phyloP scores from a whole-genome alignment of 371 early-diverging fungal species.

The Circinella umbellata region DNA sequence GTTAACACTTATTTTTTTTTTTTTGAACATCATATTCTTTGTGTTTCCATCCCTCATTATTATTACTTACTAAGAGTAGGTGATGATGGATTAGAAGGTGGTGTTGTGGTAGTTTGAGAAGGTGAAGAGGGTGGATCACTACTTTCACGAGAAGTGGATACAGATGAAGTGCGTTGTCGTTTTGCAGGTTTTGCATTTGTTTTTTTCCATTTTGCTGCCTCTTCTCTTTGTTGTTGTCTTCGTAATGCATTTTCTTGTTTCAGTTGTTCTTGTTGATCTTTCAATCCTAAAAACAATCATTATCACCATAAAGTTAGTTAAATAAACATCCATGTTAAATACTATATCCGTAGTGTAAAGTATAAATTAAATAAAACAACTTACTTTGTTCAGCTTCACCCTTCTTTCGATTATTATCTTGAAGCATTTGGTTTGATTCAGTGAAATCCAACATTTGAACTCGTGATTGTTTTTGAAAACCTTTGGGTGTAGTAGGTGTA shows the following conservation, averaged over 20 bases:
- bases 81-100: background rate
- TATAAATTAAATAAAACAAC: background rate
- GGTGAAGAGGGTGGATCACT: background rate
- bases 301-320: too few species aligned
- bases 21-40: too few species aligned
- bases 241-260: conserved; percentile 5
- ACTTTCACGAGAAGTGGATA: background rate
- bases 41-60: too few species aligned
- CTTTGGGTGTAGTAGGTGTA: conserved; percentile 14
- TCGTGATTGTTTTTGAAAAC: conserved; percentile 23
- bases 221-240: background rate
- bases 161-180: background rate
- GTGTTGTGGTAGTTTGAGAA: background rate
- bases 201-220: background rate
- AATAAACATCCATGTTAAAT: too few species aligned
- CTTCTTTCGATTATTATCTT: conserved; percentile 15
- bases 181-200: background rate
- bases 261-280: background rate
- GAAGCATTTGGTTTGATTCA: conserved; percentile 19
- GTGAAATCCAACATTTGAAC: conserved; percentile 26
- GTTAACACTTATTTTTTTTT: background rate
- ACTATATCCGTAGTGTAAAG: background rate
- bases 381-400: conserved; percentile 19
- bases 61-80: background rate
- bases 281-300: background rate